Evolutionary conservation across 1,284 basidiomycete genomes (phyloP).

Genomic region (Singerocomus rubriflavus): DNA sequence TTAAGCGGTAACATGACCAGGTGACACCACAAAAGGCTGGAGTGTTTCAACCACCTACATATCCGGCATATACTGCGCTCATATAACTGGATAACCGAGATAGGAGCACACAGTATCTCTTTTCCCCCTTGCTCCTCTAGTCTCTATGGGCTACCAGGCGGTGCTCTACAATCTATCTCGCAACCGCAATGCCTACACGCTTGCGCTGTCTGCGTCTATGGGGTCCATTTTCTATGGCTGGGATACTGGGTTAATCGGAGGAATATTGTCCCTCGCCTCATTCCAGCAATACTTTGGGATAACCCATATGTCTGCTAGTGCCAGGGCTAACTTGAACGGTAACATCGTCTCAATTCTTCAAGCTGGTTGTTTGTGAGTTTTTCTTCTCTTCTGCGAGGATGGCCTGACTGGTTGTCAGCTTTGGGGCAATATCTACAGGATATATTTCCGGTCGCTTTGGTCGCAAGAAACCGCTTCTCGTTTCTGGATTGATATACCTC

Average conservation of each 20-base stretch:
- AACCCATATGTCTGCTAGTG: conserved; percentile 34
- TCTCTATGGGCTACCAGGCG: conserved; percentile 26
- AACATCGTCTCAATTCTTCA: conserved; percentile 61
- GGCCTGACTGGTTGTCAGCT: conserved; percentile 29
- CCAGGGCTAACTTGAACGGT: conserved; percentile 42
- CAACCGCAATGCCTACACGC: conserved; percentile 45
- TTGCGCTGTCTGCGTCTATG: conserved; percentile 44
- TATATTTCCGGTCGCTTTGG: conserved; percentile 44
- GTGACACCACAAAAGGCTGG: background rate
- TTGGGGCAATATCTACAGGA: conserved; percentile 44
- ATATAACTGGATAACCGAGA: conserved; percentile 1
- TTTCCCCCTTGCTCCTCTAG: background rate
- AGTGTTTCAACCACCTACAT: background rate
- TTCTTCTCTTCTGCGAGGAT: background rate
- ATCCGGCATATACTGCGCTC: background rate
- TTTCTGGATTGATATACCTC: conserved; percentile 53
- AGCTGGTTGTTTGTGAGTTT: conserved; percentile 55
- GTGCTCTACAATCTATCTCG: conserved; percentile 28
- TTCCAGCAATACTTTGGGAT: conserved; percentile 49
- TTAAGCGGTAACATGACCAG: background rate
- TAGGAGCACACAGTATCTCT: background rate
- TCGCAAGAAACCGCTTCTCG: conserved; percentile 46
- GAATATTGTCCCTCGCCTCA: conserved; percentile 42
- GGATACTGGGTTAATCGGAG: conserved; percentile 47
- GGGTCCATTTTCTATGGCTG: conserved; percentile 44